Base-by-base conservation (phyloP, 2,329 filamentous ascomycete genomes). In the Cladosporium sp. region DNA sequence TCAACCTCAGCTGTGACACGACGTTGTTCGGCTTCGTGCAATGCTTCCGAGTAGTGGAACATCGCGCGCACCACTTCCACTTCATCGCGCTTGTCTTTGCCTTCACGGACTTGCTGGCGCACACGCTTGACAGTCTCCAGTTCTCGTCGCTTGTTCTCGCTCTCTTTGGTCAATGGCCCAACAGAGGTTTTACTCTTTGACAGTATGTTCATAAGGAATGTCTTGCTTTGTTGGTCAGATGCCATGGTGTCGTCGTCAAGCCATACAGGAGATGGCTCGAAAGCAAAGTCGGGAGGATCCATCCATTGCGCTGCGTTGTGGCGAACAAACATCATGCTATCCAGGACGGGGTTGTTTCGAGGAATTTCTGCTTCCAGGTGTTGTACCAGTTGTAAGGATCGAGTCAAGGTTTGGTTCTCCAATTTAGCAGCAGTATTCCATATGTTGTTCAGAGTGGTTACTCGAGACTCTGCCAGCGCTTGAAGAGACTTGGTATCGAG, bases 321-420 rank as follows among this genome's bases (percentile, higher is more conserved):
- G 62, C 89, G 87, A 59, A 96, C 87, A 74, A 97, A 99, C 94
- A 99, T 99, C 82, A 96, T 90, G 19, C 92, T 96, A 74, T 99
- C 95, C 40, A 99, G 82, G 47, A 88, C 83, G 9, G 94, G 94
- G 62, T 89, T 83, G 71, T 99, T 99, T 59, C 93, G 85, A 12
- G 88, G 84, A 51, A 99, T 94, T 70, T 97, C 93, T 59, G 84
- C 82, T 5, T 86, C 80, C 11, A 97, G 82, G 65, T 88, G 86
- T 30, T 88, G 82, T 65, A 96, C 79, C 61, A 90, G 83, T 39
- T 85, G 84, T 3, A 84, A 84, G 70, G 90, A 92, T 64, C 88
- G 85, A 61, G 86, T 82, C 50, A 97, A 78, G 70, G 91, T 89
- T n/a, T 80, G 78, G n/a, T 82, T 84, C 74, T 99, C 94, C 40